Conservation (phyloP, 306 rosid species). For the Quercus gilva region DNA sequence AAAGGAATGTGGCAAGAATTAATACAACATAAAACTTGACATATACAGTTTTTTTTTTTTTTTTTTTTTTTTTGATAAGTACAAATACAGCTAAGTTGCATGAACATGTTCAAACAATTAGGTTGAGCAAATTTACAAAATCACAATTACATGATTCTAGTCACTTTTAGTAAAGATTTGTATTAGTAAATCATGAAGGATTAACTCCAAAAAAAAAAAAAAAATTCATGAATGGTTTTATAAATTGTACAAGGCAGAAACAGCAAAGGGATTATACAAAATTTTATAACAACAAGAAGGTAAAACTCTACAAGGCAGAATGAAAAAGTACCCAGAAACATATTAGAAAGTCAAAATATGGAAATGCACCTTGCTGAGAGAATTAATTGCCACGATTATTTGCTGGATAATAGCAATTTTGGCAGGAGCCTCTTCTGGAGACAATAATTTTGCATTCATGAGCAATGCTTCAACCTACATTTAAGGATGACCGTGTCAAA, state of each 20-base stretch:
- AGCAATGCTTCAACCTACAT: conserved; percentile 77
- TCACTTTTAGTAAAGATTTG: neutral
- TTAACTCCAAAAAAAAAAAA: too few relatives aligned
- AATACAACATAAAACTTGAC: neutral
- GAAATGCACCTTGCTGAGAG: conserved; percentile 88
- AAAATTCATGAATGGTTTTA: neutral
- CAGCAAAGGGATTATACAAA: neutral
- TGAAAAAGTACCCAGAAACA: neutral
- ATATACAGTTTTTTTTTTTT: neutral
- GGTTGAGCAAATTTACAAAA: neutral
- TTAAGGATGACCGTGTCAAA: conserved; percentile 12
- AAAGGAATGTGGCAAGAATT: neutral
- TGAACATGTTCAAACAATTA: neutral
- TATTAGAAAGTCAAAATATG: conserved; percentile 6
- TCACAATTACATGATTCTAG: neutral
- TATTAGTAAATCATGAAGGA: neutral
- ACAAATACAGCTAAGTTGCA: neutral
- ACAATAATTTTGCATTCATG: conserved; percentile 53
- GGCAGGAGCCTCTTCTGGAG: conserved; percentile 61
- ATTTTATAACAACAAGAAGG: neutral
- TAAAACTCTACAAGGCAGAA: neutral
- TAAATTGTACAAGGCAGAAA: conserved; percentile 1
- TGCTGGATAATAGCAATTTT: conserved; percentile 75
- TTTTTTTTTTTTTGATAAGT: too few relatives aligned
- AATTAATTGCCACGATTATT: conserved; percentile 86